Evolutionary conservation across 306 rosid genomes (phyloP).

Genomic region (Ammopiptanthus mongolicus): DNA sequence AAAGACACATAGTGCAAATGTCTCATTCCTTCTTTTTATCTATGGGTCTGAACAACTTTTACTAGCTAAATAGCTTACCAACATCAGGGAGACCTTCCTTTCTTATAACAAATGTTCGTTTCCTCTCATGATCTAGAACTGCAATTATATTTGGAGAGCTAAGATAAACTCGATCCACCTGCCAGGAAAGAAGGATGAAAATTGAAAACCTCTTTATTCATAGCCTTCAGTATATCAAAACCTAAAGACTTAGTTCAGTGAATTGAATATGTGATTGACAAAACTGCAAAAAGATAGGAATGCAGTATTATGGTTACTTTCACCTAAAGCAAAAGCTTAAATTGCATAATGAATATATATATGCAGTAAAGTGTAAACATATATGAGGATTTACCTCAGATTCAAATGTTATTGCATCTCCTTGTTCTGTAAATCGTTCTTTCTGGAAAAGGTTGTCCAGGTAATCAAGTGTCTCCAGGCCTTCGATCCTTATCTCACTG

Average conservation of each 20-base stretch:
- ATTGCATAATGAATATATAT: not conserved
- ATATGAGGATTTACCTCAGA: constrained; percentile 57
- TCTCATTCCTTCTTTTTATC: too few species aligned
- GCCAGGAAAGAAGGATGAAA: constrained; percentile 10
- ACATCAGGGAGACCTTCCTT: constrained; percentile 96
- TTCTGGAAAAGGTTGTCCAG: constrained; percentile 72
- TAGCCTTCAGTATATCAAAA: not conserved
- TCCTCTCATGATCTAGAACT: constrained; percentile 83
- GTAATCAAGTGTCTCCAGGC: constrained; percentile 87
- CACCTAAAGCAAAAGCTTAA: not conserved
- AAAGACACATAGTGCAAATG: not conserved
- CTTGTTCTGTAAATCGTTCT: constrained; percentile 94
- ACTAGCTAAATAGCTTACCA: constrained; percentile 47
- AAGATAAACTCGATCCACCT: constrained; percentile 92
- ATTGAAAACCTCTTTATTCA: not conserved
- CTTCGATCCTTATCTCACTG: constrained; percentile 93
- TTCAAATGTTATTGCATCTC: constrained; percentile 87
- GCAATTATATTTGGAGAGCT: constrained; percentile 74
- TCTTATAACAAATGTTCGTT: constrained; percentile 69
- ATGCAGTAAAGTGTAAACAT: not conserved
- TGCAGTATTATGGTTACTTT: not conserved
- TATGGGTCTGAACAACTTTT: too few species aligned
- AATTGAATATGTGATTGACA: not conserved
- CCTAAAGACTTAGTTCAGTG: not conserved
- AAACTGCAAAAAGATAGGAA: not conserved